A percentile compares a stretch with the other conserved stretches of the same genome.
These are phyloP conservation scores for Ilex asprella DNA, from an alignment of 257 asterid genomes.

Conservation along the genomic window DNA sequence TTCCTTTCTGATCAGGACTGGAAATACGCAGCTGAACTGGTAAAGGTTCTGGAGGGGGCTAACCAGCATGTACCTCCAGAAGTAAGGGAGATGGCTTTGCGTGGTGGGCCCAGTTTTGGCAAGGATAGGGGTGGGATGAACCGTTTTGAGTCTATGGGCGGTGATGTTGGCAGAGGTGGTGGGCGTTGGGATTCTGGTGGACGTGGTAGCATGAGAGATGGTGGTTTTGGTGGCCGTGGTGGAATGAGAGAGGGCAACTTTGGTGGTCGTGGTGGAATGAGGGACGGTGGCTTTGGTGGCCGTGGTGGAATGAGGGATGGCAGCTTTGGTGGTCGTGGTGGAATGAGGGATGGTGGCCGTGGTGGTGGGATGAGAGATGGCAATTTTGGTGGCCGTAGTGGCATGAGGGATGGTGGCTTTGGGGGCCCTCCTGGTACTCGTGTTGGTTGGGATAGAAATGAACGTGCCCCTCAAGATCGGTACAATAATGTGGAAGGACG, in stretches of 20 bases:
- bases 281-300: slow-evolving; percentile 25
- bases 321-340: slow-evolving; percentile 56
- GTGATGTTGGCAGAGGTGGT: slow-evolving; percentile 29
- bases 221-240: slow-evolving; percentile 57
- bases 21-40: slow-evolving; percentile 82
- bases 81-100: slow-evolving; percentile 74
- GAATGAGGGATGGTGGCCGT: slow-evolving; percentile 59
- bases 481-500: slow-evolving; percentile 42
- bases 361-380: slow-evolving; percentile 51
- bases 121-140: slow-evolving; percentile 65
- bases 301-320: slow-evolving; percentile 36
- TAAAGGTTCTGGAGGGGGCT: slow-evolving; percentile 87
- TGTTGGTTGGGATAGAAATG: slow-evolving; percentile 73
- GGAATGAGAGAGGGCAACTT: slow-evolving; percentile 50
- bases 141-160: slow-evolving; percentile 53
- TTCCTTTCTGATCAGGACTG: slow-evolving; percentile 94
- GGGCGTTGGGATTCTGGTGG: slow-evolving; percentile 80
- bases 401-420: slow-evolving; percentile 39
- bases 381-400: slow-evolving; percentile 50
- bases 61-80: slow-evolving; percentile 88
- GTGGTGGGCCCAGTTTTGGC: slow-evolving; percentile 64
- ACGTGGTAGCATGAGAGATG: slow-evolving; percentile 60
- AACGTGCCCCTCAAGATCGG: slow-evolving; percentile 47
- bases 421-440: slow-evolving; percentile 47
- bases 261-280: slow-evolving; percentile 26